Conservation (phyloP, 2,329 filamentous ascomycete species). For the Didymosphaeria variabile region DNA sequence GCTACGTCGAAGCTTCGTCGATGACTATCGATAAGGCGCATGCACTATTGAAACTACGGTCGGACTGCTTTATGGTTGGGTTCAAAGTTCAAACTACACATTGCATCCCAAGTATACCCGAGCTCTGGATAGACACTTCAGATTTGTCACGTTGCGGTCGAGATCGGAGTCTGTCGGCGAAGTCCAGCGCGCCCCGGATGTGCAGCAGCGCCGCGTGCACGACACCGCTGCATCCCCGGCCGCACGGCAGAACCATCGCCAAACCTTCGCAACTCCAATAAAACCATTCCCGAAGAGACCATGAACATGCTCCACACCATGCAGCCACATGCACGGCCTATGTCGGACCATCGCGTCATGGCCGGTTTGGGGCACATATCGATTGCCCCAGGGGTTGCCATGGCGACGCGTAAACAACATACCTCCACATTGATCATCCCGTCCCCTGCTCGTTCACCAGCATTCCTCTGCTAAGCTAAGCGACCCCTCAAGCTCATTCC, state of each 20-base stretch:
- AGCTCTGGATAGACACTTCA: not conserved
- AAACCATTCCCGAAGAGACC: slow-evolving; percentile 1
- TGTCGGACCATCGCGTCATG: slow-evolving; percentile 28
- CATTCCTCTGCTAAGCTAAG: slow-evolving; percentile 49
- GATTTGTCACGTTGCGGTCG: slow-evolving; percentile 13
- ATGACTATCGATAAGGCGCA: slow-evolving; percentile 14
- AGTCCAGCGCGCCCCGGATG: not conserved
- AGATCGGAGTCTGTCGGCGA: not conserved
- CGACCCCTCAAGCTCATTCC: slow-evolving; percentile 39
- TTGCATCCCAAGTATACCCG: not conserved
- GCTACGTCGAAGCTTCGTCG: not conserved
- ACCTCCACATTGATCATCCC: slow-evolving; percentile 35
- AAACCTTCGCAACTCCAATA: slow-evolving; percentile 1
- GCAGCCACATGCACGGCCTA: slow-evolving; percentile 7
- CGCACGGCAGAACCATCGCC: slow-evolving; percentile 1
- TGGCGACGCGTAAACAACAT: slow-evolving; percentile 44
- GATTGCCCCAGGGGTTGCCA: slow-evolving; percentile 33
- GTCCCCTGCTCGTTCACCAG: slow-evolving; percentile 43
- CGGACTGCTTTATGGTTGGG: not conserved
- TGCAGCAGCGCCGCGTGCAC: not conserved
- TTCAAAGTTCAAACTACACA: not conserved
- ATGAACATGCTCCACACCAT: slow-evolving; percentile 1
- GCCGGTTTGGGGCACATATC: slow-evolving; percentile 22
- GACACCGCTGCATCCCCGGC: slow-evolving; percentile 1
- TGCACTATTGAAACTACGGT: not conserved